Evolutionary conservation across 345 rosid species (phyloP), one percentile per base, ranked within the genome.

Genomic region (Garcia nutans): DNA sequence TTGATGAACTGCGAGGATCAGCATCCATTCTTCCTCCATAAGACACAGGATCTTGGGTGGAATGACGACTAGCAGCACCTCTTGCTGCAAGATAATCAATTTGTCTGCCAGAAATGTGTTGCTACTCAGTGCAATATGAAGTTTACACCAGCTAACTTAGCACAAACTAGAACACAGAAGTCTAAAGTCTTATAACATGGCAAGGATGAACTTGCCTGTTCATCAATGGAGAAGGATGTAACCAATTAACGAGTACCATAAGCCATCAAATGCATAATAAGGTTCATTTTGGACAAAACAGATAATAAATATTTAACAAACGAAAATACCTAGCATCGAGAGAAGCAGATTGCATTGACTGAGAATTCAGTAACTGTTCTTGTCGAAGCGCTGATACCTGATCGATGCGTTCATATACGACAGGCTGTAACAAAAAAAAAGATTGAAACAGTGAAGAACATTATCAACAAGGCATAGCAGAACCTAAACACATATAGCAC

Each of bases 101-200:
- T 87, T 88, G 95, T 90, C 97, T 90, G 97, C 97, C 97, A 96
- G 91, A 96, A 92, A 93, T 81, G 86, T 73, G 84, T 82, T 86
- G 89, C 89, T 79, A 84, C 98, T 93, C 81, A 96, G 98, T 86
- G 89, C 66, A 79, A 77, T 74, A 76, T 70, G 80, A 78, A 78
- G 71, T 79, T 74, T 73, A 76, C 73, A 83, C 83, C 77, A 78
- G 65, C 84, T 74, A 84, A 72, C 73, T 79, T 59, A 68, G 74
- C 71, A 77, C 52, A 84, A 71, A 78, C 77, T 61, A 80, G 44
- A 73, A 73, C 82, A 68, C 58, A 80, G 68, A 75, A 44, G 74
- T 57, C 71, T 56, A 57, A 41, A 17, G 42, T 55, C 28, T 49
- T 64, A 74, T 57, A 70, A 31, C 68, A 82, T 75, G 69, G 77